Conservation (phyloP, 176 grass and related monocot genomes). For the Musa acuminata region DNA sequence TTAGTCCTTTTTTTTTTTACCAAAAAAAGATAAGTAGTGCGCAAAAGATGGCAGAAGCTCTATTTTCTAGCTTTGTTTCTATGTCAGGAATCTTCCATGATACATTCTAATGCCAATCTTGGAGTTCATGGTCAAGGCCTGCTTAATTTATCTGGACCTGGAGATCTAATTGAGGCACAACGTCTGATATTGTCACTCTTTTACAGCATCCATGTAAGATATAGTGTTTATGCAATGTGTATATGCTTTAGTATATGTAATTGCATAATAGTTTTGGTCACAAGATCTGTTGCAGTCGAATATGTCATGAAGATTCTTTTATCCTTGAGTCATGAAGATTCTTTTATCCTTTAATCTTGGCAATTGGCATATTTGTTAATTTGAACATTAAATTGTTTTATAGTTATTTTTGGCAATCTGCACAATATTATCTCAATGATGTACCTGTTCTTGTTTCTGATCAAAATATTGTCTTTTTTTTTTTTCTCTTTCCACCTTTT, state of each 20-base stretch:
- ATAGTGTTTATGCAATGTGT: neutral
- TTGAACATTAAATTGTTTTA: neutral
- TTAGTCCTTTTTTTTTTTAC: neutral
- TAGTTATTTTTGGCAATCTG: neutral
- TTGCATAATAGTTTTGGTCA: neutral
- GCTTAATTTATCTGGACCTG: slow-evolving; percentile 89
- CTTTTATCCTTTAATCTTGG: neutral
- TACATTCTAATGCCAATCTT: slow-evolving; percentile 99
- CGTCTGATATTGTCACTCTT: slow-evolving; percentile 95
- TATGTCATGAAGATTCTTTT: neutral
- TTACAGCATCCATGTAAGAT: slow-evolving; percentile 85
- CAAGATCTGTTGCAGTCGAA: neutral
- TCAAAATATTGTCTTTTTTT: neutral
- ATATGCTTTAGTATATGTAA: neutral
- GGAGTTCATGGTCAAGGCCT: slow-evolving; percentile 97
- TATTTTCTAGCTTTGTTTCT: neutral
- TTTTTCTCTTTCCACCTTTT: neutral
- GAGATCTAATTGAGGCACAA: slow-evolving; percentile 87
- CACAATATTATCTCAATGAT: no score
- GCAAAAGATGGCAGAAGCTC: neutral
- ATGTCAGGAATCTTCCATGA: slow-evolving; percentile 71
- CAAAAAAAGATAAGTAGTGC: neutral
- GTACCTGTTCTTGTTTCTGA: neutral
- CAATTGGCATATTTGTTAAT: neutral
- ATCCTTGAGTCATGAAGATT: neutral